A percentile compares a stretch with the other conserved stretches of the same genome.
Conservation (phyloP, 768 basidiomycete genomes). For the Neoboletus brunneissimus region DNA sequence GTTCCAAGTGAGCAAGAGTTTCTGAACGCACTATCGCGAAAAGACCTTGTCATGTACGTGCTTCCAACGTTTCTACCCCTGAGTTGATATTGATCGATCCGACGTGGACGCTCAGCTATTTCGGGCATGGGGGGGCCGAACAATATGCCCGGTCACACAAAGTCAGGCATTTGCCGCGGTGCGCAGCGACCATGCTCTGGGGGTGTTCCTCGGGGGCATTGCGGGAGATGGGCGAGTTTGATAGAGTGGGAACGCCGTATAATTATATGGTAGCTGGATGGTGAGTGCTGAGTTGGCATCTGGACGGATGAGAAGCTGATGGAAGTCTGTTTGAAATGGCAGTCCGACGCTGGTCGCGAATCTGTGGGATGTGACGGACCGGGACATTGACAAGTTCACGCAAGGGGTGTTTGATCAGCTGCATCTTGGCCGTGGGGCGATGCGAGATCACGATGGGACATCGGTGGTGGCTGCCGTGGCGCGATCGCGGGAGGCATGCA, state of each 20-base stretch:
- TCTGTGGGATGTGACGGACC: constrained; percentile 97
- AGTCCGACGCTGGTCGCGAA: constrained; percentile 94
- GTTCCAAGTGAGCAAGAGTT: constrained; percentile 85
- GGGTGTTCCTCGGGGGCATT: constrained; percentile 94
- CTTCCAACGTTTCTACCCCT: neutral
- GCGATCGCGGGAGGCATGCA: constrained; percentile 74
- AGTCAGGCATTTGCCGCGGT: constrained; percentile 75
- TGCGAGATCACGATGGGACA: constrained; percentile 19
- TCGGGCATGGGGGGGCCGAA: constrained; percentile 95
- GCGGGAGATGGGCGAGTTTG: constrained; percentile 91
- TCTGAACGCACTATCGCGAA: constrained; percentile 60
- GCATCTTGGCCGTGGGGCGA: constrained; percentile 40
- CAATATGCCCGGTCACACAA: constrained; percentile 90
- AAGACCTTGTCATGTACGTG: constrained; percentile 89
- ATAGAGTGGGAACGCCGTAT: constrained; percentile 86
- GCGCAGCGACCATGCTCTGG: constrained; percentile 96
- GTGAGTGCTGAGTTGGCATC: constrained; percentile 48
- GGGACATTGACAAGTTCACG: constrained; percentile 93
- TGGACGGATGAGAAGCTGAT: neutral
- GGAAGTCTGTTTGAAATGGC: constrained; percentile 1
- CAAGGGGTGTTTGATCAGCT: constrained; percentile 78
- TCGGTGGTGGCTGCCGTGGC: constrained; percentile 79
- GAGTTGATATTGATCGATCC: neutral
- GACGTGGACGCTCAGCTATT: constrained; percentile 59
- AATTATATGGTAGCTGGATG: constrained; percentile 98